phyloP scores from a whole-genome alignment of 2,329 filamentous ascomycete genomes.

The Diaporthe vaccinii region DNA sequence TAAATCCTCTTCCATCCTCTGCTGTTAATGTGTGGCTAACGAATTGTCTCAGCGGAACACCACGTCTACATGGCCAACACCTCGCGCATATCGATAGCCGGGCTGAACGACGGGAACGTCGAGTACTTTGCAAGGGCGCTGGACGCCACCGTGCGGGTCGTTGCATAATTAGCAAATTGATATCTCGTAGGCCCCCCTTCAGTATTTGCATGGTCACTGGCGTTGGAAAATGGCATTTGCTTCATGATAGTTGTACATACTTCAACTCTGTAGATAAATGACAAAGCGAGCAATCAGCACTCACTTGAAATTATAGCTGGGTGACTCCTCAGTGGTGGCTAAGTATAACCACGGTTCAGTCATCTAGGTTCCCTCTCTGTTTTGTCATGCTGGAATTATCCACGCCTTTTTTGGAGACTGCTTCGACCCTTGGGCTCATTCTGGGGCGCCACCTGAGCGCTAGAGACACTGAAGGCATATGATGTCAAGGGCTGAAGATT shows the following conservation, averaged over 20 bases:
- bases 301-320: neutral
- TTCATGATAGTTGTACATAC: constrained; percentile 12
- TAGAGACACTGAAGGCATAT: no score
- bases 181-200: neutral
- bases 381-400: neutral
- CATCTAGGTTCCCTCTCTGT: no score
- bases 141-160: constrained; percentile 38
- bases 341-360: neutral
- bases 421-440: no score
- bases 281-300: neutral
- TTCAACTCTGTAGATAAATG: neutral
- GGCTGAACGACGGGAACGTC: constrained; percentile 54
- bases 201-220: constrained; percentile 1
- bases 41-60: constrained; percentile 45
- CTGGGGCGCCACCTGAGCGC: no score
- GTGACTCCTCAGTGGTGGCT: neutral
- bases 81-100: constrained; percentile 56
- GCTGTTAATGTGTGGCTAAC: constrained; percentile 34
- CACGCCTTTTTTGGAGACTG: no score
- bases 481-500: no score
- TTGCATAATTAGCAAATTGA: neutral
- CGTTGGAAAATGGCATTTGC: constrained; percentile 12
- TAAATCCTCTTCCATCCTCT: no score
- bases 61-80: constrained; percentile 57
- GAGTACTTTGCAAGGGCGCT: constrained; percentile 48